A percentile compares a stretch with the other conserved stretches of the same genome.
phyloP scores from a whole-genome alignment of 2,329 filamentous ascomycete genomes.

The Talaromyces albobiverticillius region DNA sequence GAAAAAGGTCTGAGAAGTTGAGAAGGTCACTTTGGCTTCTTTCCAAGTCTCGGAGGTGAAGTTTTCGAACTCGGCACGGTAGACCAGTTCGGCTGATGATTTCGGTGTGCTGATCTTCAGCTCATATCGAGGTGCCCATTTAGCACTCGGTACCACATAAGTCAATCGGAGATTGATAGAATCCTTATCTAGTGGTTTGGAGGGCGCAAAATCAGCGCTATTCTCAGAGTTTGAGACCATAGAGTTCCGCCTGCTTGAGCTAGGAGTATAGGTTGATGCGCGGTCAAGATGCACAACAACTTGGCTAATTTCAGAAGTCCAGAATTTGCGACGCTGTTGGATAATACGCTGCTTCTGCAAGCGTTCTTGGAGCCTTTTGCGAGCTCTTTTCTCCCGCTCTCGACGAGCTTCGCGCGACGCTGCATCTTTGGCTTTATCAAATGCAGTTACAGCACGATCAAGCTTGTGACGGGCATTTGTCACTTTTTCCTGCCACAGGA shows the following conservation, averaged over 20 bases:
- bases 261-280: constrained; percentile 20
- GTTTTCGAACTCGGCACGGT: constrained; percentile 63
- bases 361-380: constrained; percentile 26
- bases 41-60: constrained; percentile 63
- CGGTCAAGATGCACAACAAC: constrained; percentile 37
- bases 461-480: constrained; percentile 12
- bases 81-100: constrained; percentile 54
- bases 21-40: constrained; percentile 59
- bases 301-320: constrained; percentile 33
- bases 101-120: constrained; percentile 57
- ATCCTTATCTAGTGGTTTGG: constrained; percentile 10
- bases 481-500: constrained; percentile 25
- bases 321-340: constrained; percentile 35
- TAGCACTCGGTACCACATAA: constrained; percentile 58
- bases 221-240: constrained; percentile 23
- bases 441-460: constrained; percentile 1
- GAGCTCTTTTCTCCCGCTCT: constrained; percentile 19
- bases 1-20: constrained; percentile 61
- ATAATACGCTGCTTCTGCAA: constrained; percentile 21
- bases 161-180: constrained; percentile 48
- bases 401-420: constrained; percentile 16
- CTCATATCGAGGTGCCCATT: constrained; percentile 62
- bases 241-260: constrained; percentile 23
- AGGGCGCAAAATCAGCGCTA: background rate
- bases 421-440: constrained; percentile 22